Evolutionary conservation across 31 red algal species (phyloP), one percentile per base, ranked within the genome.

Genomic region (Endocladia muricata): DNA sequence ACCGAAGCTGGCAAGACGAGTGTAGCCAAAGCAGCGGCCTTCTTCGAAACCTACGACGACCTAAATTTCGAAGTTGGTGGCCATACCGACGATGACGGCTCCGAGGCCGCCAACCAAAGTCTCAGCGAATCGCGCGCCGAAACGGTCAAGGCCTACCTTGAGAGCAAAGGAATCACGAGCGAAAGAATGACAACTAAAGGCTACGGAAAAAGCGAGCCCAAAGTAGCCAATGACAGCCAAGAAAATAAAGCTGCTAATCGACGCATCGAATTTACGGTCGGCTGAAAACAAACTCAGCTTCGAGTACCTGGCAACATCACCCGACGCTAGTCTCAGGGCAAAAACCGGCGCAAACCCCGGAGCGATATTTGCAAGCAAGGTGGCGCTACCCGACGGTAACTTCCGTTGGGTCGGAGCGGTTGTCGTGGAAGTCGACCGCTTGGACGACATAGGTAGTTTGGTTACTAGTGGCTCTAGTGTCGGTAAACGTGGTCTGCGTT

Each of bases 31-130:
- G n/a, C n/a, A n/a, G n/a, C n/a, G n/a, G n/a, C n/a, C n/a, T n/a
- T n/a, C n/a, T n/a, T n/a, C n/a, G n/a, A n/a, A n/a, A n/a, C n/a
- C n/a, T 64, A 64, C 30, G 60, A 64, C 22, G 30, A 64, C 11
- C 17, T 26, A 11, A 25, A 17, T 15, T 13, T 72, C 37, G 41
- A 57, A 17, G 13, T 72, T 72, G 67, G 13, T 55, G 67, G 67
- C 30, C 67, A 72, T 57, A 72, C 67, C 67, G 67, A 72, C 30
- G 19, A 15, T 39, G 15, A 44, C 55, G 67, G 67, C 19, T 47
- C 39, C 29, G 41, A 9, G 8, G 41, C 13, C 15, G 15, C 17
- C 25, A 72, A 72, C 37, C 67, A 72, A 57, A 15, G 36, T 11
- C 55, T 72, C 11, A 26, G n/a, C 13, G 67, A 72, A 17, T 17